Base-by-base conservation (phyloP, 768 basidiomycete genomes). In the Panellus pusillus region DNA sequence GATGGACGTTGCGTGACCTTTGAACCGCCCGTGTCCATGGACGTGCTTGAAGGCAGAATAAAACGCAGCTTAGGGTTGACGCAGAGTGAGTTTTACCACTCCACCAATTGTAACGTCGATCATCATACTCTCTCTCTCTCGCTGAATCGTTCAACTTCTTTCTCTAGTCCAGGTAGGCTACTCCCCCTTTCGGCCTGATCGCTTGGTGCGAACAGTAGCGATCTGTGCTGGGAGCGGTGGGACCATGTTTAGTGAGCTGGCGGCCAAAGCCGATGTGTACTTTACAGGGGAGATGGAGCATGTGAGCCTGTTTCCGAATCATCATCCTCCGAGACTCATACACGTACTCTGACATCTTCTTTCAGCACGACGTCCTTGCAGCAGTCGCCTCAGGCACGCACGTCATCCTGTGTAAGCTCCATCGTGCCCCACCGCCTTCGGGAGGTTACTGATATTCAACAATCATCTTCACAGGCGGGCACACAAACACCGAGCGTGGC, bases 201-300 rank as follows among this genome's bases (percentile, higher is more conserved):
- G 43, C 61, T 68, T 58, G n/a, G 63, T 88, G 46, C 70, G 73
- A 51, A 83, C 84, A 27, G 79, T 97, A 52, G 94, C 91, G 47
- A 86, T 98, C 55, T 97, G 95, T 69, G 94, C 94, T 32, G 96
- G 96, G 32, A 87, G 88, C 27, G 95, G 93, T 44, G 89, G 82
- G 2, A 87, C 86, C 40, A 76, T 95, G 68, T 79, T 98, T 44
- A 69, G 76, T 17, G 86, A 82, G 44, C 76, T 49, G 19, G 24
- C 31, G n/a, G 17, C 82, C 36, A 70, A 81, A 42, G 94, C 93
- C 36, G 94, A 97, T 68, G 81, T 94, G 20, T 93, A 90, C 68
- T 78, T 94, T 63, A 98, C 96, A 2, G 96, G 96, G 9, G 93
- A 98, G 73, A 91, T 95, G 89, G 68, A 80, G 17, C 94, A 96